Evolutionary conservation across 805 yeast species (phyloP).

Genomic region (Candida orba): DNA sequence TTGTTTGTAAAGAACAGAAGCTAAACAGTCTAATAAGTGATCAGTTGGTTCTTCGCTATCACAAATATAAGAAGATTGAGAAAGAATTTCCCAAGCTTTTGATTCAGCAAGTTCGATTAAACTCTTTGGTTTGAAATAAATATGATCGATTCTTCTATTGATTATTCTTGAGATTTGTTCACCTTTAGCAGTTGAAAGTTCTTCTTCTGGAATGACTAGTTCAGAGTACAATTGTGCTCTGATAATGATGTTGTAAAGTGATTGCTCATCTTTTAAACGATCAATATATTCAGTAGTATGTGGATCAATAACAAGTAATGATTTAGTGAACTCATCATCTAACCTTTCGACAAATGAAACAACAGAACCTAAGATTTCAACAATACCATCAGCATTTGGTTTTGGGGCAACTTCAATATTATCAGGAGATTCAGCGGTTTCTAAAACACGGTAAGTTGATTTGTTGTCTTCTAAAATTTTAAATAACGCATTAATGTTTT

Average conservation of each 20-base stretch:
- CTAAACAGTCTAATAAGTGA: conserved; percentile 55
- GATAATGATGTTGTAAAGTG: conserved; percentile 66
- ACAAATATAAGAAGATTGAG: conserved; percentile 24
- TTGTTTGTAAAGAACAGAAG: conserved; percentile 60
- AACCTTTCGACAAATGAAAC: conserved; percentile 85
- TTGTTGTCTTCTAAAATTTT: conserved; percentile 58
- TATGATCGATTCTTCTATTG: conserved; percentile 80
- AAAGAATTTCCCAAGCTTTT: conserved; percentile 61
- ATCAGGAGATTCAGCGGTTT: conserved; percentile 61
- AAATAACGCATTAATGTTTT: conserved; percentile 57
- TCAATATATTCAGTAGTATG: conserved; percentile 91
- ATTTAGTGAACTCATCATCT: conserved; percentile 88
- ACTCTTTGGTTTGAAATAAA: conserved; percentile 83
- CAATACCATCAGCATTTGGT: conserved; percentile 58
- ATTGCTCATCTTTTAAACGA: conserved; percentile 81
- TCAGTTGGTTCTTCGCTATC: conserved; percentile 36
- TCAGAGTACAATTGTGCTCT: conserved; percentile 86
- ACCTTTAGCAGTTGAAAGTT: conserved; percentile 22
- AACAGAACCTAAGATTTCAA: conserved; percentile 75
- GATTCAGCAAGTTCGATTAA: conserved; percentile 65
- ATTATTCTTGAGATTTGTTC: conserved; percentile 66
- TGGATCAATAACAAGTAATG: conserved; percentile 85
- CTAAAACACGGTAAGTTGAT: conserved; percentile 59
- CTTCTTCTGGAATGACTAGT: conserved; percentile 40
- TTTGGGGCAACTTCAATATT: conserved; percentile 68